Percentiles rank a stretch among this genome's conserved stretches.
Evolutionary conservation across 1,284 basidiomycete genomes (phyloP).

Genomic region (Ustilago curta): DNA sequence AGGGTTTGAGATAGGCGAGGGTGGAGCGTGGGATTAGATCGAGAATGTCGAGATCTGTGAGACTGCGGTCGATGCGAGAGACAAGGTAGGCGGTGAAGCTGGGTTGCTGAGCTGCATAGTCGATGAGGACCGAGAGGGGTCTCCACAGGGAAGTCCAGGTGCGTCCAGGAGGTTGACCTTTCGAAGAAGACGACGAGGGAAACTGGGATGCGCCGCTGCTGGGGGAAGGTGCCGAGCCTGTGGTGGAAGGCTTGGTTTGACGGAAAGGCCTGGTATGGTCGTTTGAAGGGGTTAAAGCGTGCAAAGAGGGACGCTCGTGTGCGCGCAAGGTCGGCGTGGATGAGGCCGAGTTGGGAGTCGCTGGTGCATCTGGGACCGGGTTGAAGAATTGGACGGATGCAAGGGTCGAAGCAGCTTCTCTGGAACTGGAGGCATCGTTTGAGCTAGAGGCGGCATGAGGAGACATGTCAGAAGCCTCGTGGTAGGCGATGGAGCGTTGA

Average conservation of each 20-base stretch:
- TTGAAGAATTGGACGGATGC: slow-evolving; percentile 54
- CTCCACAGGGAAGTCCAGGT: slow-evolving; percentile 54
- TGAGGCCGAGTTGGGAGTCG: slow-evolving; percentile 13
- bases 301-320: slow-evolving; percentile 11
- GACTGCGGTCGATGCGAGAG: slow-evolving; percentile 29
- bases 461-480: slow-evolving; percentile 26
- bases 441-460: slow-evolving; percentile 24
- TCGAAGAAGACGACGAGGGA: slow-evolving; percentile 7
- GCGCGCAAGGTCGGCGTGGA: slow-evolving; percentile 18
- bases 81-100: slow-evolving; percentile 46
- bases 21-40: slow-evolving; percentile 36
- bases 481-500: slow-evolving; percentile 18
- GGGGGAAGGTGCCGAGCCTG: slow-evolving; percentile 17
- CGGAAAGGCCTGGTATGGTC: slow-evolving; percentile 1
- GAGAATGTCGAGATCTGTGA: slow-evolving; percentile 34
- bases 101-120: slow-evolving; percentile 49
- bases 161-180: slow-evolving; percentile 40
- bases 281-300: not conserved
- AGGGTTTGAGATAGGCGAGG: slow-evolving; percentile 36
- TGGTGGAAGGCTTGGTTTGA: slow-evolving; percentile 2
- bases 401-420: slow-evolving; percentile 35
- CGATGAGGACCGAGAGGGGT: slow-evolving; percentile 49
- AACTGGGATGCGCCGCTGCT: slow-evolving; percentile 9
- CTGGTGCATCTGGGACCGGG: slow-evolving; percentile 17
- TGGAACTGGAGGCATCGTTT: slow-evolving; percentile 26